Evolutionary conservation across 2,329 filamentous ascomycete genomes (phyloP), one percentile per base, ranked within the genome.

Genomic region (Magnaporthales sp.): DNA sequence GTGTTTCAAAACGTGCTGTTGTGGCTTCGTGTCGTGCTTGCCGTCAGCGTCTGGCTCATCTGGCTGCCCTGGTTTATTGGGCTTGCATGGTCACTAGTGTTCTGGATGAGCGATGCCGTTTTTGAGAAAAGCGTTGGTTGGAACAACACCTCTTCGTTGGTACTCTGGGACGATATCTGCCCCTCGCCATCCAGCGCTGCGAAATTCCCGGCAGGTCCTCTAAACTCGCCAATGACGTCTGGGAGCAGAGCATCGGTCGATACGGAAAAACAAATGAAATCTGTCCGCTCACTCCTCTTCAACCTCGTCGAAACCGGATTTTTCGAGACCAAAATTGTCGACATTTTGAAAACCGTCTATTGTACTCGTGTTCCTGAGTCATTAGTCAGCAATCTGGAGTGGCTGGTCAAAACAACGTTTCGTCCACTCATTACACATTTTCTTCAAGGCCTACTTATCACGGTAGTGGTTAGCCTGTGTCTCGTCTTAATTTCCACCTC

Each of bases 401-500:
- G 88, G 64, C 75, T 90, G 13, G 82, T 81, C 60, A 87, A 84
- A 66, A 76, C 90, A 26, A 96, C 92, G 0, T 81, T 87, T 4
- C 91, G 88, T 63, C 83, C 89, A 1, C 81, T 85, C 13, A 74
- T 97, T 19, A 88, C 98, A 65, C 89, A 93, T 71, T 86, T 94
- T 0, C 80, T 97, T 3, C 96, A 99, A 78, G 95, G 95, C 4
- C 93, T 97, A 74, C 86, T 98, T 63, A 97, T 99, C 71, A 99
- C 94, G 0, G 80, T 97, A 7, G 80, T 96, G 13, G 92, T 98
- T 64, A 94, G 99, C 7, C 84, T 97, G 60, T 93, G 90, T 67
- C 98, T 98, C 77, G 97, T 99, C 68, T 80, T 99, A 22, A 89
- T 99, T n/a, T n/a, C n/a, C n/a, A n/a, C n/a, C n/a, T n/a, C n/a